Base-by-base conservation (phyloP, 1,284 basidiomycete species). In the Heliocybe sulcata region DNA sequence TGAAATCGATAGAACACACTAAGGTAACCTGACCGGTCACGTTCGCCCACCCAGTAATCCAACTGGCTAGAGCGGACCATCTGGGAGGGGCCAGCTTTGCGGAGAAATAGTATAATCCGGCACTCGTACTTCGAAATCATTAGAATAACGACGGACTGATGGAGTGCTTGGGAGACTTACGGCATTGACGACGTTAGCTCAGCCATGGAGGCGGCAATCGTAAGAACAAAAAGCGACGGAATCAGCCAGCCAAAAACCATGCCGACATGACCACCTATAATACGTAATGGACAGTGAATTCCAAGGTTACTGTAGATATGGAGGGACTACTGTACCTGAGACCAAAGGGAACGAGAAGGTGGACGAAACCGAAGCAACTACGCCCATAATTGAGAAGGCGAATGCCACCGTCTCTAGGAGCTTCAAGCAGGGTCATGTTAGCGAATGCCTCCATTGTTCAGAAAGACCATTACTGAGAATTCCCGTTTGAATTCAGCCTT, bases 181-280 rank as follows among this genome's bases (percentile, higher is more conserved):
- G 87, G 87, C 87, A 90, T 90, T 2, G 86, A 79, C 3, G 85
- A 87, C 1, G 82, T 75, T 23, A 90, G 63, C 63, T 90, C 87
- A 3, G 87, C 87, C 73, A 90, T 79, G n/a, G 79, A 82, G 10
- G 80, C 72, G 2, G 86, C 85, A 19, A 88, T 73, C 4, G 77
- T 72, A 69, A 82, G 73, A 35, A 90, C 86, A 59, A 89, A 87
- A 52, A 85, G 71, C 58, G 74, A 79, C 2, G 87, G 87, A 56
- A 90, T 83, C 20, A 87, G 67, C 87, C 87, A 90, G 22, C 87
- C 87, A 70, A 84, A 90, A 8, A 88, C 78, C 77, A 90, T 82
- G 20, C 87, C 86, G 25, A 87, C 81, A 65, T 89, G 86, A 3
- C 87, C 86, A 54, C 85, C 85, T 79, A 58, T 45, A 45, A 20